These are phyloP conservation scores for Phlebopus sp. DNA, from an alignment of 1,284 basidiomycete genomes.

Conservation along the genomic window DNA sequence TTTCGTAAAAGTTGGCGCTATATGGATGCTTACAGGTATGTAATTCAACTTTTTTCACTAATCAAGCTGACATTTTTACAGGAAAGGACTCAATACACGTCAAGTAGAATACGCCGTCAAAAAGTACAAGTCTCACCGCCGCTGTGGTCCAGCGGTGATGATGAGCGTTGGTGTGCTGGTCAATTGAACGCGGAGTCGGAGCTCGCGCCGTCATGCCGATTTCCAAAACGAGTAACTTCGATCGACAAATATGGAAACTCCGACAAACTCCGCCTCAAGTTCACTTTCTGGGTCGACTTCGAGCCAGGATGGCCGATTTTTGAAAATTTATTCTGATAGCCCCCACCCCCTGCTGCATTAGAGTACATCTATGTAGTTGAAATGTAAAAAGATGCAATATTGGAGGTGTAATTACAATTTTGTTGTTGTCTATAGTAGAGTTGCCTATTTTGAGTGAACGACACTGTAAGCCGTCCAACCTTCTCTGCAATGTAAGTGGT, in stretches of 20 bases:
- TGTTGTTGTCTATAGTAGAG: neutral
- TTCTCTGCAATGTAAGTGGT: too few species aligned
- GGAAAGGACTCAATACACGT: neutral
- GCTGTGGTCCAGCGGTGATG: too few species aligned
- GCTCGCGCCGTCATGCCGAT: too few species aligned
- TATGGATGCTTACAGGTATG: slow-evolving; percentile 5
- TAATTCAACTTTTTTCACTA: neutral
- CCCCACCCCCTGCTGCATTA: neutral
- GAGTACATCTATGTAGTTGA: neutral
- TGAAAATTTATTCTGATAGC: neutral
- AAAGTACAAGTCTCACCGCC: slow-evolving; percentile 1
- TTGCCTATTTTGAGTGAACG: slow-evolving; percentile 3
- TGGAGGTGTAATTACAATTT: slow-evolving; percentile 1
- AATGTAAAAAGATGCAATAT: neutral
- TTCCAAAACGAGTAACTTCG: too few species aligned
- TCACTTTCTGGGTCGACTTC: neutral
- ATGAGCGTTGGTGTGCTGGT: too few species aligned
- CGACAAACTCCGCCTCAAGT: neutral
- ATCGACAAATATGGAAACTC: too few species aligned
- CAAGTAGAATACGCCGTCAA: slow-evolving; percentile 1
- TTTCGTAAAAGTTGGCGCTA: slow-evolving; percentile 4
- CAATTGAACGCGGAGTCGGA: too few species aligned
- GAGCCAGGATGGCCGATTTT: neutral
- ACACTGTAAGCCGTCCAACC: too few species aligned
- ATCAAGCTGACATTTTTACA: neutral